A percentile compares a stretch with the other conserved stretches of the same genome.
Evolutionary conservation across 352 stramenopile species (phyloP).

Genomic region (Pilasporangium apinafurcum): DNA sequence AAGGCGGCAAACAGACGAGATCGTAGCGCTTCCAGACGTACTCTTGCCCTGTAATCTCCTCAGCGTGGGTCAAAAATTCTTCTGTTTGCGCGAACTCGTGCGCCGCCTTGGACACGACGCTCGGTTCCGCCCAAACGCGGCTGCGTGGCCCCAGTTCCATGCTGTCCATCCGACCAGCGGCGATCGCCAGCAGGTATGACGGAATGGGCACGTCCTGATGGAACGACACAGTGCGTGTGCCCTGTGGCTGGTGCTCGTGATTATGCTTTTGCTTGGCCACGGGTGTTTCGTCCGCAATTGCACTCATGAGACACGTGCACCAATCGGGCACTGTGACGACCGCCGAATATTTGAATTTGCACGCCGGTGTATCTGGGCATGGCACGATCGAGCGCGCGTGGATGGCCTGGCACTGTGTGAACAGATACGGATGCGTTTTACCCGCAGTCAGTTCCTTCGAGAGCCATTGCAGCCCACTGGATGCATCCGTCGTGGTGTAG

Average conservation of each 20-base stretch:
- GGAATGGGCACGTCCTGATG: constrained; percentile 89
- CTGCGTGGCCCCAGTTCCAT: constrained; percentile 83
- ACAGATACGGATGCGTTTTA: constrained; percentile 92
- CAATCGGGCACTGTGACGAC: constrained; percentile 85
- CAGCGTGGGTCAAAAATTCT: constrained; percentile 85
- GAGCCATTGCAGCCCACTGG: constrained; percentile 85
- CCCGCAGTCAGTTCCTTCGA: constrained; percentile 89
- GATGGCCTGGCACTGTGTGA: constrained; percentile 92
- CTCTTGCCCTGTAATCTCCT: constrained; percentile 85
- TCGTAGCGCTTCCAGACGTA: constrained; percentile 96
- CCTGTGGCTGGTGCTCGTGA: constrained; percentile 41
- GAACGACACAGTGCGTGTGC: constrained; percentile 6
- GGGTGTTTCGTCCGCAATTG: constrained; percentile 33
- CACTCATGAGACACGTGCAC: constrained; percentile 92
- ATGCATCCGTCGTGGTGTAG: constrained; percentile 13
- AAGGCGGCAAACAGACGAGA: constrained; percentile 92
- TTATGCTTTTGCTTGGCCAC: background rate
- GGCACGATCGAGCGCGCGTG: constrained; percentile 93
- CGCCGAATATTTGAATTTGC: constrained; percentile 93
- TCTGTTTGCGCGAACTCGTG: constrained; percentile 95
- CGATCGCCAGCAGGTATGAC: constrained; percentile 92
- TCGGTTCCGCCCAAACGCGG: constrained; percentile 90
- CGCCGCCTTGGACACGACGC: constrained; percentile 85
- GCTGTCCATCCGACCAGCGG: constrained; percentile 84
- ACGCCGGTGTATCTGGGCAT: constrained; percentile 90